A percentile compares a stretch with the other conserved stretches of the same genome.
phyloP scores from a whole-genome alignment of 805 yeast species.

The Myxozyma neotropica region DNA sequence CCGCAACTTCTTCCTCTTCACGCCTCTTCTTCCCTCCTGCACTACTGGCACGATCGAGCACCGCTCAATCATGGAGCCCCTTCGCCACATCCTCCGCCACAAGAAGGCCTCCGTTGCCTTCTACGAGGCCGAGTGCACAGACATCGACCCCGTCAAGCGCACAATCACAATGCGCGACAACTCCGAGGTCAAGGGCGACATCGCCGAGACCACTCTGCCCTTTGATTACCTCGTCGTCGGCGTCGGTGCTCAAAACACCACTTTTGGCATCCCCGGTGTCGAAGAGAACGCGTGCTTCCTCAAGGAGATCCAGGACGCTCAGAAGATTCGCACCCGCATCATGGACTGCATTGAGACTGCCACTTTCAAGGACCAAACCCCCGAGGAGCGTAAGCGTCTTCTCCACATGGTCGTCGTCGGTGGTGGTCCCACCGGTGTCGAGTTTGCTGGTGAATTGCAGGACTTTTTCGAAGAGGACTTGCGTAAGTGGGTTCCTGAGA shows the following conservation, averaged over 20 bases:
- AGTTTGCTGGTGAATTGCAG: slow-evolving; percentile 93
- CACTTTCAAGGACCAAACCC: slow-evolving; percentile 70
- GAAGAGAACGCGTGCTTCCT: slow-evolving; percentile 79
- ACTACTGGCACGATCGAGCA: slow-evolving; percentile 88
- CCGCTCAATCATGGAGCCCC: slow-evolving; percentile 93
- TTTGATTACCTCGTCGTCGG: slow-evolving; percentile 89
- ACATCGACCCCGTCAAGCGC: slow-evolving; percentile 73
- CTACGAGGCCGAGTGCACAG: slow-evolving; percentile 88
- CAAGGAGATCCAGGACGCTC: slow-evolving; percentile 88
- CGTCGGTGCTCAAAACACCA: slow-evolving; percentile 93
- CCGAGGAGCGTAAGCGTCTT: slow-evolving; percentile 79
- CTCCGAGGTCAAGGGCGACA: slow-evolving; percentile 41
- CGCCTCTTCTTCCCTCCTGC: slow-evolving; percentile 93
- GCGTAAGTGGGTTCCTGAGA: slow-evolving; percentile 83
- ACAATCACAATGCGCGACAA: slow-evolving; percentile 54
- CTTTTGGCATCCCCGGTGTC: slow-evolving; percentile 95
- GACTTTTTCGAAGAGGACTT: slow-evolving; percentile 93
- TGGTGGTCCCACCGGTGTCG: slow-evolving; percentile 99
- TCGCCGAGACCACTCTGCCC: slow-evolving; percentile 51
- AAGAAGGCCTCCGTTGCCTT: slow-evolving; percentile 76
- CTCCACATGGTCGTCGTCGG: slow-evolving; percentile 91
- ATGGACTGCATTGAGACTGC: slow-evolving; percentile 92
- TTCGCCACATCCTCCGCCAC: slow-evolving; percentile 78
- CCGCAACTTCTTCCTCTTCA: slow-evolving; percentile 88
- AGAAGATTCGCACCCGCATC: slow-evolving; percentile 75